These are phyloP conservation scores for Zygnema circumcarinatum DNA, from an alignment of 139 green algal species.

Conservation along the genomic window DNA sequence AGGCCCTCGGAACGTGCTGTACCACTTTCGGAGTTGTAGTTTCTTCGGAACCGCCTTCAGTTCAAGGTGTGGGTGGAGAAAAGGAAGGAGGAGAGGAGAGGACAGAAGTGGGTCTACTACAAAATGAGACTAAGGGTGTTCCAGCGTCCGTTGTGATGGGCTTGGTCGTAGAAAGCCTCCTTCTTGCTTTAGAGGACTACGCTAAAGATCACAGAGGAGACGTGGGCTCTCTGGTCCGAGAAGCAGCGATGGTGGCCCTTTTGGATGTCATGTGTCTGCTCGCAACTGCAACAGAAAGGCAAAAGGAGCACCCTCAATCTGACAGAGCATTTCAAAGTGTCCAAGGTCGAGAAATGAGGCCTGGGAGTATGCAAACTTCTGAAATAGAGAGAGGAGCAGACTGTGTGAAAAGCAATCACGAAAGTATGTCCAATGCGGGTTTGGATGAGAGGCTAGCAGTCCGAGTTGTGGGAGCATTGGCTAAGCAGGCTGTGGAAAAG, in stretches of 20 bases:
- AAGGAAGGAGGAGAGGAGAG: neutral
- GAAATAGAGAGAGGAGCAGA: neutral
- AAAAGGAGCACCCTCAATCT: neutral
- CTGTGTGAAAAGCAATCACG: too few relatives aligned
- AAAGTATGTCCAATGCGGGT: neutral
- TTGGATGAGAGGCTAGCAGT: neutral
- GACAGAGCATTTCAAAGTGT: neutral
- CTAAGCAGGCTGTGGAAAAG: slow-evolving; percentile 79
- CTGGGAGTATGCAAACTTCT: neutral
- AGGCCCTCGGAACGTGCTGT: neutral
- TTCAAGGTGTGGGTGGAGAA: neutral
- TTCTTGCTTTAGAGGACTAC: slow-evolving; percentile 85
- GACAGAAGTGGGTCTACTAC: neutral
- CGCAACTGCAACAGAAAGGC: slow-evolving; percentile 5
- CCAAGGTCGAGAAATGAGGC: neutral
- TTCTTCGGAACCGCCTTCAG: neutral
- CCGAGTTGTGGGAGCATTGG: neutral
- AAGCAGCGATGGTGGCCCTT: slow-evolving; percentile 80
- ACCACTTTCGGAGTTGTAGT: neutral
- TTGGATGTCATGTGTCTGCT: slow-evolving; percentile 57
- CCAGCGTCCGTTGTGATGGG: neutral
- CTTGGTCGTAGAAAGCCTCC: slow-evolving; percentile 61
- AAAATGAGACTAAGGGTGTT: neutral
- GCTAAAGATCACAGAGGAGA: slow-evolving; percentile 92
- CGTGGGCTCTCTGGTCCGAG: slow-evolving; percentile 91